These are phyloP conservation scores for Leccinum boreale DNA, from an alignment of 768 basidiomycete genomes.

Conservation along the genomic window DNA sequence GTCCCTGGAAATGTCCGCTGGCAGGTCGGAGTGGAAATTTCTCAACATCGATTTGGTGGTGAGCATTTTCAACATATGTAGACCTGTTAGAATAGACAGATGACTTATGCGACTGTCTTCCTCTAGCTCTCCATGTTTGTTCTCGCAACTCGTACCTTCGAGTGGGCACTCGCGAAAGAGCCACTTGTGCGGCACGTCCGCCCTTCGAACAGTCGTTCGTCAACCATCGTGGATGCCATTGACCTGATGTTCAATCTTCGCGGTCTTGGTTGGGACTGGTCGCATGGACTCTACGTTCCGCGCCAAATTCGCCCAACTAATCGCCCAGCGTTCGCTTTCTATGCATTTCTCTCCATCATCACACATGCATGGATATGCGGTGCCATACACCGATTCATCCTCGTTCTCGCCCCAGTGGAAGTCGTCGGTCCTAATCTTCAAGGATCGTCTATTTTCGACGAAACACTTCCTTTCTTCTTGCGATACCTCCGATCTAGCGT, in stretches of 20 bases:
- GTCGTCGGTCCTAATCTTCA: conserved; percentile 18
- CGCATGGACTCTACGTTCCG: conserved; percentile 29
- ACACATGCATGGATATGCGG: conserved; percentile 42
- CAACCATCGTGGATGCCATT: conserved; percentile 35
- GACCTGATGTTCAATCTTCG: conserved; percentile 53
- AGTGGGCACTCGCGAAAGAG: conserved; percentile 13
- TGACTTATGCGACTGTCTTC: background rate
- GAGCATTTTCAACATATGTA: background rate
- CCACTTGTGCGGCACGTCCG: conserved; percentile 13
- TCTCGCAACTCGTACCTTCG: conserved; percentile 12
- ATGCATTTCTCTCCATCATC: conserved; percentile 34
- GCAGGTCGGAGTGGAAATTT: background rate
- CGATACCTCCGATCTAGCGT: conserved; percentile 38
- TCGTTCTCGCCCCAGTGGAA: conserved; percentile 42
- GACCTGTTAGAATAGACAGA: background rate
- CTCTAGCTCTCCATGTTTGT: conserved; percentile 14
- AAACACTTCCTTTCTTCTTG: conserved; percentile 24
- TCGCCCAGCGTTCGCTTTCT: conserved; percentile 34
- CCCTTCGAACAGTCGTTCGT: conserved; percentile 1
- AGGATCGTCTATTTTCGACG: conserved; percentile 31
- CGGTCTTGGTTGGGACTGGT: conserved; percentile 63
- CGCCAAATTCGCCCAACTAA: conserved; percentile 41
- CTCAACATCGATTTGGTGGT: conserved; percentile 13
- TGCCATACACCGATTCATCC: conserved; percentile 41
- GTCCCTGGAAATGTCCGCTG: conserved; percentile 12